Conservation (phyloP, 192 early-diverging fungal species). For the Backusella mclennaniae region DNA sequence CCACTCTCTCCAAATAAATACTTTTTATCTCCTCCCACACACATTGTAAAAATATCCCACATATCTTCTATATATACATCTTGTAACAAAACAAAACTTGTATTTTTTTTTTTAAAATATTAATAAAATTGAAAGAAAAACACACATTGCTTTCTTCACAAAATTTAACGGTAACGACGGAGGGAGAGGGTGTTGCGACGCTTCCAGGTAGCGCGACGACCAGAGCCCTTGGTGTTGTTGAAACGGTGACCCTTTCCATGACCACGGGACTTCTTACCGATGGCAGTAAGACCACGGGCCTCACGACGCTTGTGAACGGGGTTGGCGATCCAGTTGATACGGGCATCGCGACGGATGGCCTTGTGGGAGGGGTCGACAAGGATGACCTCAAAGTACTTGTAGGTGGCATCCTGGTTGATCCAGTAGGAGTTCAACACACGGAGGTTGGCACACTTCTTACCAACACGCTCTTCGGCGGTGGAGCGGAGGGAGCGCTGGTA, state of each 20-base stretch:
- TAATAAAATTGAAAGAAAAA: neutral
- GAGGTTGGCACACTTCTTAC: conserved; percentile 95
- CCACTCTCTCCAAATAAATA: neutral
- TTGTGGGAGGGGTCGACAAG: too few species aligned
- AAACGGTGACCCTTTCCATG: conserved; percentile 93
- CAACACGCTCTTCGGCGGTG: conserved; percentile 98
- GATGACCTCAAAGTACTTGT: too few species aligned
- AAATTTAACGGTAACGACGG: conserved; percentile 85
- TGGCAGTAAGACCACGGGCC: conserved; percentile 94
- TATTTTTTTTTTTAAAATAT: neutral
- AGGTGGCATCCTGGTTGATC: conserved; percentile 99
- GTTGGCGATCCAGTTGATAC: conserved; percentile 99
- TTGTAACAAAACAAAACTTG: neutral
- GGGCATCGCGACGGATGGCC: conserved; percentile 97
- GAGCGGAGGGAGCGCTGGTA: conserved; percentile 93
- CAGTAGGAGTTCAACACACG: conserved; percentile 99
- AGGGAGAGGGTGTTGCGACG: conserved; percentile 96
- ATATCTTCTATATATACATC: neutral
- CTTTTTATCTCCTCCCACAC: neutral
- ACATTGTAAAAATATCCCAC: neutral
- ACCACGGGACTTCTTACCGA: conserved; percentile 97
- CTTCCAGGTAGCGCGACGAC: conserved; percentile 90
- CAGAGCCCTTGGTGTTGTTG: conserved; percentile 97
- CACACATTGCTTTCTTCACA: neutral
- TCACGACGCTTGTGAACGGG: conserved; percentile 99